Evolutionary conservation across 2,329 filamentous ascomycete species (phyloP).

Genomic region (Aspergillus sp.): DNA sequence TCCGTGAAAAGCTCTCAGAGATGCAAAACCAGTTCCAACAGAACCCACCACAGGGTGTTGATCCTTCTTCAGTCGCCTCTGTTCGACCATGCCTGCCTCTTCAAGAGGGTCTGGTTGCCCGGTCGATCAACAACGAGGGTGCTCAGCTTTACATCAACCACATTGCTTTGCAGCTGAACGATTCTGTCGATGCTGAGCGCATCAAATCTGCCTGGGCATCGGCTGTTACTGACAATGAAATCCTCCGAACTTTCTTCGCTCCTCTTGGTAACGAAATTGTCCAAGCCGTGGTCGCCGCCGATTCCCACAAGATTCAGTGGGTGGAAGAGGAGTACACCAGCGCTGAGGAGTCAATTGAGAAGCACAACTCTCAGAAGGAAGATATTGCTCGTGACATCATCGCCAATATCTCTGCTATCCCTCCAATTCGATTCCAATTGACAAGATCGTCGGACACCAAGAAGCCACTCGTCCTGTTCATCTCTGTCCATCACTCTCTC

Average conservation of each 20-base stretch:
- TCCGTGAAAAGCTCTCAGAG: constrained; percentile 8
- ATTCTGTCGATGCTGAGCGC: constrained; percentile 18
- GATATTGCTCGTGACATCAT: constrained; percentile 21
- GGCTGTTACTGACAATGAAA: constrained; percentile 29
- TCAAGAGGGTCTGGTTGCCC: constrained; percentile 33
- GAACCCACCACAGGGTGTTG: constrained; percentile 6
- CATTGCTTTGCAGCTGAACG: constrained; percentile 28
- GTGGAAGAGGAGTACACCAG: constrained; percentile 10
- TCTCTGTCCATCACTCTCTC: constrained; percentile 34
- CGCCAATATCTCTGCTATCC: constrained; percentile 15
- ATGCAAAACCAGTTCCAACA: constrained; percentile 17
- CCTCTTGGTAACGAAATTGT: constrained; percentile 29
- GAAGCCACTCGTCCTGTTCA: constrained; percentile 16
- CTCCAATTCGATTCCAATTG: constrained; percentile 24
- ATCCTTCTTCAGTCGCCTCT: constrained; percentile 7
- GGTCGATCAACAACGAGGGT: constrained; percentile 27
- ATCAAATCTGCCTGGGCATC: constrained; percentile 24
- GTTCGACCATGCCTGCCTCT: constrained; percentile 27
- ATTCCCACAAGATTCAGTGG: constrained; percentile 13
- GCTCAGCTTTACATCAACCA: constrained; percentile 36
- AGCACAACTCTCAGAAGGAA: constrained; percentile 5
- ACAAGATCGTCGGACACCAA: constrained; percentile 7
- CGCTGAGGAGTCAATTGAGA: constrained; percentile 10
- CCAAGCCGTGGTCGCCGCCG: constrained; percentile 26
- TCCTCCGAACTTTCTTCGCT: constrained; percentile 35